Conservation (phyloP, 2,329 filamentous ascomycete species). For the Claviceps sorghi region DNA sequence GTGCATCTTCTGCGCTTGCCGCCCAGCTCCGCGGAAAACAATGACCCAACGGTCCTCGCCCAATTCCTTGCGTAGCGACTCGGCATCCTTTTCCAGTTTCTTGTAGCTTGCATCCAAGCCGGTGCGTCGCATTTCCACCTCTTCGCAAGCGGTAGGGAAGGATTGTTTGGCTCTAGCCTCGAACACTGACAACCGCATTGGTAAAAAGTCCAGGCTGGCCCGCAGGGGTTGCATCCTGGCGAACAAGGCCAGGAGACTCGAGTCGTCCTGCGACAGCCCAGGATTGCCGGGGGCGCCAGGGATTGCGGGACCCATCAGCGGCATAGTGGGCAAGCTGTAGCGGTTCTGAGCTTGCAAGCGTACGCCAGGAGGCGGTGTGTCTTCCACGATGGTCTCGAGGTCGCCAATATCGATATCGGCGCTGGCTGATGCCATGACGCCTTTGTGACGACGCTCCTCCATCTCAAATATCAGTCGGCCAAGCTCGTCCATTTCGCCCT, state of each 20-base stretch:
- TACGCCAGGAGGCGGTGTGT: conserved; percentile 47
- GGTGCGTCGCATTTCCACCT: conserved; percentile 61
- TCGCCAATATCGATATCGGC: conserved; percentile 71
- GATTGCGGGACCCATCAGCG: conserved; percentile 43
- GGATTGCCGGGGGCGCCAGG: conserved; percentile 38
- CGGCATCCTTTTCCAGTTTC: conserved; percentile 78
- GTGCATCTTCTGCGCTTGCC: conserved; percentile 91
- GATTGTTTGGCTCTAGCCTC: conserved; percentile 59
- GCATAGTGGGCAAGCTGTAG: conserved; percentile 52
- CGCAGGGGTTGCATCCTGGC: conserved; percentile 88
- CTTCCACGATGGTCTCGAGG: conserved; percentile 84
- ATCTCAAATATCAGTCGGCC: conserved; percentile 83
- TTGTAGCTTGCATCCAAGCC: conserved; percentile 74
- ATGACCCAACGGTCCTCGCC: conserved; percentile 93
- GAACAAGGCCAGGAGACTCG: conserved; percentile 75
- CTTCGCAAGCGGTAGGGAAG: conserved; percentile 84
- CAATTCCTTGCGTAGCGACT: conserved; percentile 75
- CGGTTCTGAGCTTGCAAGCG: conserved; percentile 45
- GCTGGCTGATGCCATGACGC: conserved; percentile 45
- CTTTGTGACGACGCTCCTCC: conserved; percentile 86
- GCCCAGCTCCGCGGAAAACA: conserved; percentile 83
- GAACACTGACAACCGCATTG: conserved; percentile 85
- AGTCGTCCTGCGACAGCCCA: conserved; percentile 59
- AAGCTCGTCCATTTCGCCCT: conserved; percentile 68
- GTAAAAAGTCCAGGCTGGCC: conserved; percentile 86